Evolutionary conservation across 768 basidiomycete genomes (phyloP).

Genomic region (Tulasnella sp.): DNA sequence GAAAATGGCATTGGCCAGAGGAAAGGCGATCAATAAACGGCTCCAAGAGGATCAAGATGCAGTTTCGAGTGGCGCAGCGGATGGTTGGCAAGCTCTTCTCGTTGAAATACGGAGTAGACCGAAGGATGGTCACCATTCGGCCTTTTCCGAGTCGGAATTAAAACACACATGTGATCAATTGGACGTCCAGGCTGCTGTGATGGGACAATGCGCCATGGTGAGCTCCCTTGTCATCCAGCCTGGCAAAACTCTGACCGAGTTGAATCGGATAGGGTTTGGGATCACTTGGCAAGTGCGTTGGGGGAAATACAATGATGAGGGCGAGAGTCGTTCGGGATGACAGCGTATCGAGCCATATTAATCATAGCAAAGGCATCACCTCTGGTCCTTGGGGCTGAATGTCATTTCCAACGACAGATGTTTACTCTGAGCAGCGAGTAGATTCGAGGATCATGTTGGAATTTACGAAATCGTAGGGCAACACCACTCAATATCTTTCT

Average conservation of each 20-base stretch:
- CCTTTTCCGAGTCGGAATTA: neutral
- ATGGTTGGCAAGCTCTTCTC: neutral
- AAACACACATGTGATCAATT: neutral
- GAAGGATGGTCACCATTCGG: neutral
- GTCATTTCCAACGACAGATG: too few relatives aligned
- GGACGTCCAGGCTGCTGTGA: neutral
- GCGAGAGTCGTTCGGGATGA: neutral
- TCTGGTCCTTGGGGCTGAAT: neutral
- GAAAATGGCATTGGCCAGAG: neutral
- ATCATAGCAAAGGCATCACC: neutral
- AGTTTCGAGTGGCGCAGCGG: neutral
- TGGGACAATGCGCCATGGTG: neutral
- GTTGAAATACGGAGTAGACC: neutral
- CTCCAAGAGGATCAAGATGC: neutral
- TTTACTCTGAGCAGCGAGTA: too few relatives aligned
- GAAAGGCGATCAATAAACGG: neutral
- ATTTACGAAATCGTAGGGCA: too few relatives aligned
- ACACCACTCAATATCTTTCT: neutral
- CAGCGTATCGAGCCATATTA: neutral
- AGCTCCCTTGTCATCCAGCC: neutral
- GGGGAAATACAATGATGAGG: neutral
- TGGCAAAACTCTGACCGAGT: neutral
- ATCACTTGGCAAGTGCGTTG: neutral
- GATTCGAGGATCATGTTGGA: too few relatives aligned
- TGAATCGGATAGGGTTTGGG: neutral